Evolutionary conservation across 768 basidiomycete genomes (phyloP).

Genomic region (Hemileccinum rubropunctum): DNA sequence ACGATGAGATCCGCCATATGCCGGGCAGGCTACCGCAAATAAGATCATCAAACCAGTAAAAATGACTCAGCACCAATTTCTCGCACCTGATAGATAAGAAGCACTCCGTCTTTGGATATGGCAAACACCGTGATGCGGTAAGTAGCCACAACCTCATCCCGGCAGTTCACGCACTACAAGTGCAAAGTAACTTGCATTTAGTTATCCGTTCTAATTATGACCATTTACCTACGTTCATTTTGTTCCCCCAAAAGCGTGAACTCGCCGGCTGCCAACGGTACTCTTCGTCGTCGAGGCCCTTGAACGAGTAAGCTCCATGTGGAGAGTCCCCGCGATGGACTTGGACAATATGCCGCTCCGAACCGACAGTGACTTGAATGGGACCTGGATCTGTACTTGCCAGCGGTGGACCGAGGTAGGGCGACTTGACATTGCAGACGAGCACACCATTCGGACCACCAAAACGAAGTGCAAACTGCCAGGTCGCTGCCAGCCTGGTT

Average conservation of each 20-base stretch:
- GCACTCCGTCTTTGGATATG: slow-evolving; percentile 31
- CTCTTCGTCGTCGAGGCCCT: slow-evolving; percentile 18
- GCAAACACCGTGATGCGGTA: slow-evolving; percentile 31
- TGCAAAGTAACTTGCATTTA: neutral
- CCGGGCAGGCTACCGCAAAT: slow-evolving; percentile 17
- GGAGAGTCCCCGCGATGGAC: slow-evolving; percentile 7
- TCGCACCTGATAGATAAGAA: slow-evolving; percentile 29
- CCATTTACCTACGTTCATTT: slow-evolving; percentile 21
- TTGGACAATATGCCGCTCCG: slow-evolving; percentile 4
- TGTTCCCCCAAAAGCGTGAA: slow-evolving; percentile 10
- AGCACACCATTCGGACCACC: slow-evolving; percentile 17
- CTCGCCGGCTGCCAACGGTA: slow-evolving; percentile 25
- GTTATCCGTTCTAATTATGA: neutral
- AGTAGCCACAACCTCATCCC: slow-evolving; percentile 26
- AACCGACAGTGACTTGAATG: slow-evolving; percentile 15
- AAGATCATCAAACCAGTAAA: neutral
- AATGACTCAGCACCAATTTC: neutral
- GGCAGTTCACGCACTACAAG: slow-evolving; percentile 23
- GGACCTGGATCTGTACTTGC: slow-evolving; percentile 13
- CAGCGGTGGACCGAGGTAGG: slow-evolving; percentile 27
- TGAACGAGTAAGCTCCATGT: slow-evolving; percentile 18
- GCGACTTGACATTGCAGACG: slow-evolving; percentile 27
- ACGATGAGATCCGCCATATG: slow-evolving; percentile 30
- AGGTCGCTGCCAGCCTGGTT: slow-evolving; percentile 13
- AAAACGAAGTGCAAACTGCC: slow-evolving; percentile 23